phyloP scores from a whole-genome alignment of 139 green algal genomes.

The Picochlorum sp. region DNA sequence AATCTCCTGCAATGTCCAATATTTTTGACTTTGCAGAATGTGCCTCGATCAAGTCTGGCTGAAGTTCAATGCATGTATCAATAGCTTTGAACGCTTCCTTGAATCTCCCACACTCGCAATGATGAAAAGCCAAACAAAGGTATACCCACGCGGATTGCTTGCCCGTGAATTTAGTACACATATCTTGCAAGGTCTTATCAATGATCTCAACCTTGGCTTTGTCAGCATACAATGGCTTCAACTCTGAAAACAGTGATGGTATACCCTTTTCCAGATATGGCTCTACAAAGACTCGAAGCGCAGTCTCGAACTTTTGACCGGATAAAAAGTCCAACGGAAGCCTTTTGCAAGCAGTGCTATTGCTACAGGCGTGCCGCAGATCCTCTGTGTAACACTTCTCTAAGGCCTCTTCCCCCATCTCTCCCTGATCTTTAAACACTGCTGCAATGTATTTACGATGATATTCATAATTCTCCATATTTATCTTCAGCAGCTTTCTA shows the following conservation, averaged over 20 bases:
- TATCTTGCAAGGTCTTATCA: slow-evolving; percentile 8
- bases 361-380: slow-evolving; percentile 34
- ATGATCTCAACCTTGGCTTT: slow-evolving; percentile 28
- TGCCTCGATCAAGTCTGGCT: slow-evolving; percentile 68
- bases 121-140: slow-evolving; percentile 73
- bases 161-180: slow-evolving; percentile 11
- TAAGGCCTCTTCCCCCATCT: background rate
- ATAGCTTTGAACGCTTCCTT: slow-evolving; percentile 57
- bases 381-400: slow-evolving; percentile 25
- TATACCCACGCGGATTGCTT: slow-evolving; percentile 53
- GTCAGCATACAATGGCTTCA: slow-evolving; percentile 74
- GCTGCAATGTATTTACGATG: slow-evolving; percentile 57
- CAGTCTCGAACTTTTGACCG: slow-evolving; percentile 49
- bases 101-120: slow-evolving; percentile 49
- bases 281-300: slow-evolving; percentile 59
- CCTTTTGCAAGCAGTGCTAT: slow-evolving; percentile 47
- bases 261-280: slow-evolving; percentile 73
- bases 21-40: slow-evolving; percentile 32
- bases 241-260: slow-evolving; percentile 86
- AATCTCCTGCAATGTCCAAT: slow-evolving; percentile 31
- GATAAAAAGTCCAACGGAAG: slow-evolving; percentile 84
- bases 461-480: slow-evolving; percentile 71
- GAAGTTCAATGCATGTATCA: slow-evolving; percentile 52
- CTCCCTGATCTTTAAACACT: background rate
- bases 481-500: slow-evolving; percentile 54